Evolutionary conservation across 1,284 basidiomycete species (phyloP).

Genomic region (Termitomyces sp.): DNA sequence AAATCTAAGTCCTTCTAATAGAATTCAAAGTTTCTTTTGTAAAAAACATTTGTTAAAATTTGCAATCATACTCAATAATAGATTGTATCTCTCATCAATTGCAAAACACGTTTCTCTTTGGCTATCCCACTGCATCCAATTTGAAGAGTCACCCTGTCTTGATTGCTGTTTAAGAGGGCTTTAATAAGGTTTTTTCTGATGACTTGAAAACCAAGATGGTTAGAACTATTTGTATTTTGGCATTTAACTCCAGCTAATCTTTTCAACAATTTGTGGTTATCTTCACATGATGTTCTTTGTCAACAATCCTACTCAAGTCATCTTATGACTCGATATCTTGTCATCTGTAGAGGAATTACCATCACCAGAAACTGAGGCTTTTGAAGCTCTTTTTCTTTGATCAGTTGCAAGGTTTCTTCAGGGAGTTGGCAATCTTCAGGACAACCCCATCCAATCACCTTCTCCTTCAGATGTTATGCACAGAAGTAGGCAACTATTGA

Average conservation of each 20-base stretch:
- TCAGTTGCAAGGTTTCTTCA: background rate
- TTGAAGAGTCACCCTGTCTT: background rate
- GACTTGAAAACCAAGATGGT: background rate
- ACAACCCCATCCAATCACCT: too few relatives aligned
- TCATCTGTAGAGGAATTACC: background rate
- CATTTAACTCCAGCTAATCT: background rate
- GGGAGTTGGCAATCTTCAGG: background rate
- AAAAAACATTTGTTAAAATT: background rate
- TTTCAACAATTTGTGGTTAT: background rate
- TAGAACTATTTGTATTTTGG: background rate
- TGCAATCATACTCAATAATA: background rate
- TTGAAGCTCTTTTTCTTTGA: background rate
- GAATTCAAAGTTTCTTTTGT: background rate
- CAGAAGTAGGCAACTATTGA: too few relatives aligned
- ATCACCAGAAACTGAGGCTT: background rate
- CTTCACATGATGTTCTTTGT: background rate
- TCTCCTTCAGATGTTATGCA: too few relatives aligned
- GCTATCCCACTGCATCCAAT: background rate
- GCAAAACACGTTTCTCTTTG: background rate
- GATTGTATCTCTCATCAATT: background rate
- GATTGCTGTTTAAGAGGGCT: background rate
- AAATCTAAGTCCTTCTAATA: background rate
- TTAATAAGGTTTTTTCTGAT: background rate
- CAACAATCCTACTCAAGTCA: background rate
- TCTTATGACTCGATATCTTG: background rate